Evolutionary conservation across 2,329 filamentous ascomycete genomes (phyloP).

Genomic region (Xylaria sp.): DNA sequence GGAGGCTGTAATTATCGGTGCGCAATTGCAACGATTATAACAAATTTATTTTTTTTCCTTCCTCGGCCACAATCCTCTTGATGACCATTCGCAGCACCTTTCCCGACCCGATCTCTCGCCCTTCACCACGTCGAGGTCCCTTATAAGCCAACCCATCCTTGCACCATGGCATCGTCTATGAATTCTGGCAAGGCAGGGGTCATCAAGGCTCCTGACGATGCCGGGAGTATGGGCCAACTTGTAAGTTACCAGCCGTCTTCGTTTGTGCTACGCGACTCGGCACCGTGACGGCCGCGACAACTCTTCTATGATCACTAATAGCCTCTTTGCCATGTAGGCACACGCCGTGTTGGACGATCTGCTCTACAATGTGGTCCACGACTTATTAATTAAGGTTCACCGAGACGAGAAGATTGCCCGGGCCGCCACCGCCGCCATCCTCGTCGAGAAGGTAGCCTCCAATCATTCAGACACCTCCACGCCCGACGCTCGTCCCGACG

Average conservation of each 20-base stretch:
- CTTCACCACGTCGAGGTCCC: conserved; percentile 29
- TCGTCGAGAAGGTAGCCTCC: conserved; percentile 70
- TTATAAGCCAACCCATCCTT: conserved; percentile 29
- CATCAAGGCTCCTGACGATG: conserved; percentile 64
- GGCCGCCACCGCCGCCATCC: conserved; percentile 72
- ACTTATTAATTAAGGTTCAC: conserved; percentile 78
- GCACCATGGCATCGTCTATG: conserved; percentile 42
- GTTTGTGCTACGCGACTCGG: conserved; percentile 32
- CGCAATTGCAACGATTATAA: conserved; percentile 30
- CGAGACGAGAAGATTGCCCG: conserved; percentile 82
- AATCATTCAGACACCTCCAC: conserved; percentile 65
- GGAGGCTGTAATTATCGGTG: conserved; percentile 32
- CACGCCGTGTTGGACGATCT: conserved; percentile 78
- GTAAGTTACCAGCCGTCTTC: conserved; percentile 57
- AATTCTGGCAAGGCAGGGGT: conserved; percentile 60
- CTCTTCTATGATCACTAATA: conserved; percentile 28
- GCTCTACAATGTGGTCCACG: conserved; percentile 80
- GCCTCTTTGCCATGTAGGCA: conserved; percentile 55
- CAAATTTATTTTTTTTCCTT: conserved; percentile 25
- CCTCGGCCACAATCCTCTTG: conserved; percentile 22
- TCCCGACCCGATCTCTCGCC: conserved; percentile 24
- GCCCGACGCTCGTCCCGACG: conserved; percentile 64
- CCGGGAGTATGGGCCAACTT: conserved; percentile 66
- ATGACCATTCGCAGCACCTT: conserved; percentile 17
- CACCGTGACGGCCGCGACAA: conserved; percentile 24